phyloP scores from a whole-genome alignment of 2,329 filamentous ascomycete genomes.

The Torrubiellomyces zombiae region DNA sequence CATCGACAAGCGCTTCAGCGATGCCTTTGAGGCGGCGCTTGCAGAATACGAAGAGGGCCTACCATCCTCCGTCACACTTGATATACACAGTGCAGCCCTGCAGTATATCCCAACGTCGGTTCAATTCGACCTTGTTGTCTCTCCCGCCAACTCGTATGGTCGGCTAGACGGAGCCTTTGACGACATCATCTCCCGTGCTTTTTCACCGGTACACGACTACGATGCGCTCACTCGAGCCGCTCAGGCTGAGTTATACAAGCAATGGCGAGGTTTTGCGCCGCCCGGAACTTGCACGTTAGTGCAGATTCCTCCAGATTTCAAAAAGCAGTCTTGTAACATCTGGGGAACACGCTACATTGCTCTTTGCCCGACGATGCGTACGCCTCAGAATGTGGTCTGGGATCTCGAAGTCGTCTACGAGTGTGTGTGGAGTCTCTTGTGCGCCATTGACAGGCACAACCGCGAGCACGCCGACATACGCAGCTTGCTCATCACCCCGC shows the following conservation, averaged over 20 bases:
- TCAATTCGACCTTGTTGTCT: constrained; percentile 32
- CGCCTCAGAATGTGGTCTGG: constrained; percentile 26
- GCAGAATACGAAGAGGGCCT: constrained; percentile 14
- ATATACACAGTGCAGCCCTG: constrained; percentile 22
- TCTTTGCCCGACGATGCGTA: constrained; percentile 37
- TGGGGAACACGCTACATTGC: constrained; percentile 27
- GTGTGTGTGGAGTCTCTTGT: constrained; percentile 34
- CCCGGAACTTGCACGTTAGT: constrained; percentile 33
- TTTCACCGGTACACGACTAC: constrained; percentile 27
- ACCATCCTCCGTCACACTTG: constrained; percentile 12
- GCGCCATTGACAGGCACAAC: constrained; percentile 30
- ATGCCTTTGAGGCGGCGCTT: constrained; percentile 22
- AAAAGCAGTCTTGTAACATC: constrained; percentile 14
- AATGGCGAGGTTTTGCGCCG: constrained; percentile 31
- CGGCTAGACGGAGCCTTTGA: constrained; percentile 37
- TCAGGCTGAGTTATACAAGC: constrained; percentile 26
- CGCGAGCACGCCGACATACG: constrained; percentile 18
- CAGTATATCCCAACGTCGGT: constrained; percentile 16
- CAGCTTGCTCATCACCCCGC: constrained; percentile 31
- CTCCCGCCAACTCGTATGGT: constrained; percentile 37
- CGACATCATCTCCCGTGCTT: constrained; percentile 31
- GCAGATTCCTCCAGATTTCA: constrained; percentile 21
- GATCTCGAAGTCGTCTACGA: constrained; percentile 36
- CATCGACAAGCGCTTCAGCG: constrained; percentile 11
- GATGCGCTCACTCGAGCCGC: constrained; percentile 27